phyloP scores from a whole-genome alignment of 768 basidiomycete genomes.

The Lactarius hengduanensis region DNA sequence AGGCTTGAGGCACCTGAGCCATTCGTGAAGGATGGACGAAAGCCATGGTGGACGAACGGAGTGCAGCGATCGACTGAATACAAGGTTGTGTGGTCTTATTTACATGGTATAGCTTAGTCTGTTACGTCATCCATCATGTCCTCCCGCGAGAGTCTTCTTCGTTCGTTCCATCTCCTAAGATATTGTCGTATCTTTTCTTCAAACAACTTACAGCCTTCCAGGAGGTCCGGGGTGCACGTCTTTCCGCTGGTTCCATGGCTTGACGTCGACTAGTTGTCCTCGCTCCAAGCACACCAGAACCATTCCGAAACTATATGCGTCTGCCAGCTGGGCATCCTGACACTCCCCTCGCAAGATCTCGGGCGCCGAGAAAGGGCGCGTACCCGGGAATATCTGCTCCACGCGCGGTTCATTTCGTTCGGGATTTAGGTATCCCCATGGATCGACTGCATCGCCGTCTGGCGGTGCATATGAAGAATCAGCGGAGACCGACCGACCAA shows the following conservation, averaged over 20 bases:
- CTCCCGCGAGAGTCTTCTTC: conserved; percentile 55
- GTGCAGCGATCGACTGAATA: no score
- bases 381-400: conserved; percentile 84
- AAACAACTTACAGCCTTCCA: conserved; percentile 64
- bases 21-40: conserved; percentile 73
- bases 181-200: conserved; percentile 59
- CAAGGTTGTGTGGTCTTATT: conserved; percentile 18
- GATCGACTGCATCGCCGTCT: conserved; percentile 65
- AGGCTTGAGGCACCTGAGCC: conserved; percentile 54
- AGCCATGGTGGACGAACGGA: conserved; percentile 50
- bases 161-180: conserved; percentile 52
- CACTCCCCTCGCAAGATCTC: conserved; percentile 81
- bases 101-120: conserved; percentile 12
- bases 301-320: conserved; percentile 87
- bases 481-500: conserved; percentile 77
- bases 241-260: conserved; percentile 79
- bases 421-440: conserved; percentile 48
- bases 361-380: conserved; percentile 79
- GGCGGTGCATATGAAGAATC: conserved; percentile 67
- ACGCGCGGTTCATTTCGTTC: conserved; percentile 32
- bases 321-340: conserved; percentile 70
- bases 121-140: conserved; percentile 45
- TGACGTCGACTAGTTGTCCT: conserved; percentile 71
- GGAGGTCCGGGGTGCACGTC: conserved; percentile 68
- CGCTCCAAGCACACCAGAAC: conserved; percentile 75